Evolutionary conservation across 73 alveolate genomes (phyloP).

Genomic region (Blepharisma stoltei): DNA sequence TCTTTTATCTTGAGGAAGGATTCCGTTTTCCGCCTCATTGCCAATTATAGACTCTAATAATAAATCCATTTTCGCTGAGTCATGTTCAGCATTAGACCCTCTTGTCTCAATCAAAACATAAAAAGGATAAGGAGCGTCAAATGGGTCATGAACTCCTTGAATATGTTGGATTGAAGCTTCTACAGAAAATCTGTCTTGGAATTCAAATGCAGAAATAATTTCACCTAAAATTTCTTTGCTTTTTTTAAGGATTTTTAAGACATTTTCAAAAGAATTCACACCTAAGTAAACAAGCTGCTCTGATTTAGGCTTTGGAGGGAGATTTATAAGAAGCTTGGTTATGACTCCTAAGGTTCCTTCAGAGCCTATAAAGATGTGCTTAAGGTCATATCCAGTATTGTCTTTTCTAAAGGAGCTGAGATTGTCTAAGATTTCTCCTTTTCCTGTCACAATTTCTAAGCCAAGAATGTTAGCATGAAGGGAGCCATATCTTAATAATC

Average conservation of each 20-base stretch:
- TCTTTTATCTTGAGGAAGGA: constrained; percentile 16
- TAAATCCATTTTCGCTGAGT: constrained; percentile 27
- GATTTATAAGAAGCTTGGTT: constrained; percentile 19
- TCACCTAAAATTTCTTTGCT: constrained; percentile 21
- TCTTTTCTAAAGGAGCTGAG: constrained; percentile 72
- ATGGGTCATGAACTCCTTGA: constrained; percentile 18
- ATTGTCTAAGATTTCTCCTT: constrained; percentile 61
- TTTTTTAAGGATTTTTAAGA: neutral
- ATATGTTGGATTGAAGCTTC: neutral
- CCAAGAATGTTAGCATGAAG: constrained; percentile 79
- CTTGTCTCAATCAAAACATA: constrained; percentile 30
- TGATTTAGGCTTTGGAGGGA: constrained; percentile 24
- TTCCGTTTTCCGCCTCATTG: constrained; percentile 19
- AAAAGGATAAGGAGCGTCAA: neutral
- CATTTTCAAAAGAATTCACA: neutral
- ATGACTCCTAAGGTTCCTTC: constrained; percentile 75
- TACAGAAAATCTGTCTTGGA: constrained; percentile 2
- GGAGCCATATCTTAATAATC: constrained; percentile 72
- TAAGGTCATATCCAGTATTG: constrained; percentile 80
- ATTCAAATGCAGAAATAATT: constrained; percentile 32
- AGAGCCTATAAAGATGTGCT: constrained; percentile 83
- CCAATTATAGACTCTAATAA: neutral
- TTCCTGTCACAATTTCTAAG: constrained; percentile 65
- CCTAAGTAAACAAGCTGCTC: constrained; percentile 16
- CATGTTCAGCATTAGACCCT: constrained; percentile 20